Evolutionary conservation across 2,329 filamentous ascomycete genomes (phyloP).

Genomic region (Paramyrothecium roridum): DNA sequence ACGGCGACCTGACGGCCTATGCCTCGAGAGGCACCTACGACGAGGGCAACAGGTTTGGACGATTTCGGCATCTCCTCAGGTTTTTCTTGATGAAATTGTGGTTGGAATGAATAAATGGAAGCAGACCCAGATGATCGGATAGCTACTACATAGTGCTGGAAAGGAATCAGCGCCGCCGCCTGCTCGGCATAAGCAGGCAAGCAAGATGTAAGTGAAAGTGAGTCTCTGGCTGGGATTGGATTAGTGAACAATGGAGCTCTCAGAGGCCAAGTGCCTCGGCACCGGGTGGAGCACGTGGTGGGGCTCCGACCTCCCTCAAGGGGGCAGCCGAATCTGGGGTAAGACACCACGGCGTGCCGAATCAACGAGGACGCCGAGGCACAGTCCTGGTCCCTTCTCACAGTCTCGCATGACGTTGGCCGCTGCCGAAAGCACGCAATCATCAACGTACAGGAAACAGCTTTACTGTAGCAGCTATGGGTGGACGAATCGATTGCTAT

Average conservation of each 20-base stretch:
- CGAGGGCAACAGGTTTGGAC: slow-evolving; percentile 57
- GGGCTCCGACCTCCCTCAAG: too few species aligned
- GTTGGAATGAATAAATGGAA: background rate
- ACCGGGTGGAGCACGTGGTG: background rate
- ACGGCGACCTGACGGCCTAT: slow-evolving; percentile 80
- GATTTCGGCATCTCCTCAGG: slow-evolving; percentile 9
- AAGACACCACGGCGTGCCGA: background rate
- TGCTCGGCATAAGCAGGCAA: too few species aligned
- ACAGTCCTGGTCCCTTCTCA: background rate
- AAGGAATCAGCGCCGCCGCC: background rate
- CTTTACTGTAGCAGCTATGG: too few species aligned
- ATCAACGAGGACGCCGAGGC: background rate
- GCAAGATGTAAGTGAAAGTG: background rate
- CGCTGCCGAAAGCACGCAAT: too few species aligned
- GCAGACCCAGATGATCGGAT: background rate
- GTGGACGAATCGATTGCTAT: slow-evolving; percentile 62
- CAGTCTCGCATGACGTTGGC: background rate
- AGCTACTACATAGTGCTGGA: background rate
- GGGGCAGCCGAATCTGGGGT: background rate
- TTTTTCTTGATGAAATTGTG: background rate
- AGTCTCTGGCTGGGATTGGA: background rate
- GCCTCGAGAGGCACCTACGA: slow-evolving; percentile 74
- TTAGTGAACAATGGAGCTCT: background rate
- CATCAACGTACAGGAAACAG: too few species aligned
- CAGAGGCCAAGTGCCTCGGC: background rate